Base-by-base conservation (phyloP, 345 rosid genomes). In the Heritiera littoralis region DNA sequence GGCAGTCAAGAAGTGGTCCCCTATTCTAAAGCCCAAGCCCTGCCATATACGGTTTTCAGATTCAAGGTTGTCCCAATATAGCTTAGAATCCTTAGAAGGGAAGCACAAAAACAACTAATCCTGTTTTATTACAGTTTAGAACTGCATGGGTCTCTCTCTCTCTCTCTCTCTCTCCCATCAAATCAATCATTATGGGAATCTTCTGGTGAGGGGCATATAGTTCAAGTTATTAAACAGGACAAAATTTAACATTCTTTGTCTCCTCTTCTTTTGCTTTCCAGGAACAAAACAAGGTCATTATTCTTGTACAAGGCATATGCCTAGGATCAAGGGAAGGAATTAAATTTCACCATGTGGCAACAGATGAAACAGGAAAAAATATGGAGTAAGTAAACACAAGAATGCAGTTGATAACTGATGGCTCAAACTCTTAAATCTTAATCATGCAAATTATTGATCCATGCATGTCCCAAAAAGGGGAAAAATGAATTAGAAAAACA, bases 181-280 rank as follows among this genome's bases (percentile, higher is more conserved):
- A 78, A 55, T 74, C 76, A 79, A 77, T 79, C 83, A 77, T 78
- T 67, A 56, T 13, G 56, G 59, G 79, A 77, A 86, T 83, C 69
- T 86, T 74, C 76, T 28, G 78, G 80, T 79, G 75, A 77, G 23
- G 60, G 45, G 40, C 74, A 75, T 23, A 68, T 14, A 71, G 38
- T 63, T 80, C 79, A 82, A 60, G 43, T 56, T 63, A 72, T 4
- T 12, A 35, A 70, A 68, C 68, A 77, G 64, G 76, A 81, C 80
- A 83, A 79, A 68, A 46, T 32, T 58, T 77, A 76, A 60, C 72
- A 66, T 76, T 51, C 77, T 59, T 9, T 38, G 41, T 23, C 75
- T 66, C 54, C 43, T 20, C 74, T 65, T 55, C 61, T 67, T 81
- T 79, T 32, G 9, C 5, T 76, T 70, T 41, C 35, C 18, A 30